A percentile compares a stretch with the other conserved stretches of the same genome.
phyloP scores from a whole-genome alignment of 2,329 filamentous ascomycete genomes.

The Claviceps lovelessii region DNA sequence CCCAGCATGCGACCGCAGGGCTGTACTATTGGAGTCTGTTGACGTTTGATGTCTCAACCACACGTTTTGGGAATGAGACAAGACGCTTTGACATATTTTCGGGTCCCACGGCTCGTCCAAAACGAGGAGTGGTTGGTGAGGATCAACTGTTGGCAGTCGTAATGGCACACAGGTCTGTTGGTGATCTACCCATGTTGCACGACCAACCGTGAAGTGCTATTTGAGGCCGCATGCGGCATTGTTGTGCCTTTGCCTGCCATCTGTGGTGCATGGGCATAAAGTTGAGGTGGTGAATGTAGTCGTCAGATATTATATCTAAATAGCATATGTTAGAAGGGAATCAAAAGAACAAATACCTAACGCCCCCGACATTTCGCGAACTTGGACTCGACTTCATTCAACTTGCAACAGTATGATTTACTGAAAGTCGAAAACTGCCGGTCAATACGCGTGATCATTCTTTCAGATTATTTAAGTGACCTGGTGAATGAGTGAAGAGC shows the following conservation, averaged over 20 bases:
- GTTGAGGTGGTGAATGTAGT: background rate
- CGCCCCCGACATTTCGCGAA: background rate
- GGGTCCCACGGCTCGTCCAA: slow-evolving; percentile 5
- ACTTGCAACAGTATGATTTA: background rate
- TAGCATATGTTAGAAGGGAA: slow-evolving; percentile 2
- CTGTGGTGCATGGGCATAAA: background rate
- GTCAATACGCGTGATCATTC: background rate
- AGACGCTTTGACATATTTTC: slow-evolving; percentile 3
- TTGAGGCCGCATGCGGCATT: slow-evolving; percentile 11
- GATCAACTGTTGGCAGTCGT: slow-evolving; percentile 8
- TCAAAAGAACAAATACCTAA: background rate
- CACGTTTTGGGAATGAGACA: slow-evolving; percentile 3
- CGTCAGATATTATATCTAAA: slow-evolving; percentile 1
- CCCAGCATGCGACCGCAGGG: slow-evolving; percentile 3
- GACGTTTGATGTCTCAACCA: background rate
- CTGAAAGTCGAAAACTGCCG: background rate
- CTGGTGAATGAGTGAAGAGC: background rate
- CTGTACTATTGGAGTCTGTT: background rate
- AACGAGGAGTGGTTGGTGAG: slow-evolving; percentile 6
- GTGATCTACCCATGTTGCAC: slow-evolving; percentile 6
- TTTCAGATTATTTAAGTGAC: background rate
- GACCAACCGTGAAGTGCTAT: slow-evolving; percentile 4
- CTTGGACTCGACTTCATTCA: background rate
- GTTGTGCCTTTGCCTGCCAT: background rate
- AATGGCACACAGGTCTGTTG: slow-evolving; percentile 3